These are phyloP conservation scores for Kwoniella sp. DNA, from an alignment of 768 basidiomycete genomes.

Conservation along the genomic window DNA sequence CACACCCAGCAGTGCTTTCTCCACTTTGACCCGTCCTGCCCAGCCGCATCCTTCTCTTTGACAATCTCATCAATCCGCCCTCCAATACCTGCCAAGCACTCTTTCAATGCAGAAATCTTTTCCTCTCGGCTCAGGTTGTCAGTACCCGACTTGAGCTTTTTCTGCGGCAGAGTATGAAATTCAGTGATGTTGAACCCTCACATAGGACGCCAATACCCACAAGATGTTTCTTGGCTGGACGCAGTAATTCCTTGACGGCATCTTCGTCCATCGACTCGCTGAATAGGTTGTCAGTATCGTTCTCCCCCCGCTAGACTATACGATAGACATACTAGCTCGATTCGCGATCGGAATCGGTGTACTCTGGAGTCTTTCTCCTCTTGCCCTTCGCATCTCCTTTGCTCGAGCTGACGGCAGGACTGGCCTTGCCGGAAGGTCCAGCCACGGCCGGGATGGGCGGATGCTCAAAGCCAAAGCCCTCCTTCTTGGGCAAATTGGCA, in stretches of 20 bases:
- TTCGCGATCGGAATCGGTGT: conserved; percentile 86
- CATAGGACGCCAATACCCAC: conserved; percentile 54
- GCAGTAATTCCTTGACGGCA: conserved; percentile 85
- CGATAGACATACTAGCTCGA: conserved; percentile 66
- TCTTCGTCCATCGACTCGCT: conserved; percentile 95
- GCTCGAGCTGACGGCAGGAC: conserved; percentile 55
- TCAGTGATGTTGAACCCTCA: background rate
- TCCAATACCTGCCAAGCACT: conserved; percentile 89
- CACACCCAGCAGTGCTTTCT: conserved; percentile 94
- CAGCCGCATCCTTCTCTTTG: conserved; percentile 66
- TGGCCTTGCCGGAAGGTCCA: conserved; percentile 15
- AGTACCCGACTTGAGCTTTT: conserved; percentile 89
- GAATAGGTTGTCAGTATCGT: background rate
- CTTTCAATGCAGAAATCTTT: conserved; percentile 92
- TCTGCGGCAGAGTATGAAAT: conserved; percentile 54
- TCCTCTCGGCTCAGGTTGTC: conserved; percentile 91
- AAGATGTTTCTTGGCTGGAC: conserved; percentile 94
- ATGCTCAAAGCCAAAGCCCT: conserved; percentile 37
- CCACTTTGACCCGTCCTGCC: conserved; percentile 82
- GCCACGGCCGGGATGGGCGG: conserved; percentile 17
- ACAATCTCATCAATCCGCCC: conserved; percentile 82
- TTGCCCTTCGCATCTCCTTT: conserved; percentile 62
- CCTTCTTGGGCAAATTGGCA: conserved; percentile 36
- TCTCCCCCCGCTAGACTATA: background rate
- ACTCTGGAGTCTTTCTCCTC: conserved; percentile 90